Evolutionary conservation across 2,329 filamentous ascomycete species (phyloP), one percentile per base, ranked within the genome.

Genomic region (Chaetomium sp.): DNA sequence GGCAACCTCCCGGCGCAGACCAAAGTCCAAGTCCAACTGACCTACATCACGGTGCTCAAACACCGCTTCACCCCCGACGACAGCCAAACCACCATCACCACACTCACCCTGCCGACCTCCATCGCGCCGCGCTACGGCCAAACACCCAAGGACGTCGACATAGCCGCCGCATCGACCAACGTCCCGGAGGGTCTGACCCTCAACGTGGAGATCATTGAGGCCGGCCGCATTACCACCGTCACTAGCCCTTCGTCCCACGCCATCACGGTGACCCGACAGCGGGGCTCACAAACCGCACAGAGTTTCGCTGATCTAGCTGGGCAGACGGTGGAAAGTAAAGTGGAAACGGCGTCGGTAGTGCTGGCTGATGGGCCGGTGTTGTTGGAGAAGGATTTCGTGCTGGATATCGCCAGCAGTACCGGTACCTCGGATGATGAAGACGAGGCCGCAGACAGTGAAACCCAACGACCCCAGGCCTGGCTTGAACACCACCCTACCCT

Each of bases 121-220:
- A 66, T 68, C 35, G 64, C 63, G 1, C 58, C 56, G 32, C 59
- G 65, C 11, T 68, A 66, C 44, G 66, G 66, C 10, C 35, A 51
- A 8, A 47, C 57, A 4, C 64, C 65, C 10, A 48, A 47, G 5
- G 56, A 53, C 44, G 19, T 3, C 19, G 55, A 62, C 43, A 55
- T 49, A 11, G 38, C 52, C 11, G 56, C 56, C 14, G 53, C 34
- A 5, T 57, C 44, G 9, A 55, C 8, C 7, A 43, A 32, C 14
- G 45, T 59, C 0, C 36, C 43, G 0, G 45, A 54, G 14, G 56
- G 57, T 40, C 55, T 57, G 32, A 54, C 55, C 4, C 44, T 66
- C 33, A 61, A 57, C 19, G 27, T 43, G 6, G 56, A 55, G 19
- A 40, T 58, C 7, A 27, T 55, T 7, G 52, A 53, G 14, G 33